Conservation (phyloP, 108 stramenopile genomes). For the Epithemia pelagica region DNA sequence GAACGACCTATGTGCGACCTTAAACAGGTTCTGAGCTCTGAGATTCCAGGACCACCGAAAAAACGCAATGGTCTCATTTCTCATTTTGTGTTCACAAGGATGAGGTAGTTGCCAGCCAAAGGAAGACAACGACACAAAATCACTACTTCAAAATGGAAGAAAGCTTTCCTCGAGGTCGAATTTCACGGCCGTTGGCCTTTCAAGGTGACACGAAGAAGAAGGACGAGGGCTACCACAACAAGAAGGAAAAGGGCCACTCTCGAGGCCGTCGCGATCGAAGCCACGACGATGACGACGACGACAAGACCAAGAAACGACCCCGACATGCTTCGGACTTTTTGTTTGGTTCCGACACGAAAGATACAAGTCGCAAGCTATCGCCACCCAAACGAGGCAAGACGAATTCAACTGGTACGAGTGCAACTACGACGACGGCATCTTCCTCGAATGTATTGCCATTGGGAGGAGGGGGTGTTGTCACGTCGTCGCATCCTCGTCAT, state of each 20-base stretch:
- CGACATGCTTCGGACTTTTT: conserved; percentile 20
- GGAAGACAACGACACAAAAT: too few relatives aligned
- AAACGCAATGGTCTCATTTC: too few relatives aligned
- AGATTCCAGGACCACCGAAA: too few relatives aligned
- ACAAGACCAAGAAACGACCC: conserved; percentile 3
- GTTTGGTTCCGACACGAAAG: conserved; percentile 20
- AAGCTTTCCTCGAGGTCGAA: too few relatives aligned
- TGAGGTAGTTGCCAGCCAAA: too few relatives aligned
- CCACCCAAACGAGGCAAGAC: conserved; percentile 14
- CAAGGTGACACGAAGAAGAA: too few relatives aligned
- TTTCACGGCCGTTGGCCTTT: too few relatives aligned
- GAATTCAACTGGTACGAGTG: not conserved
- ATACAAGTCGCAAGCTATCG: not conserved
- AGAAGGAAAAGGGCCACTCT: conserved; percentile 6
- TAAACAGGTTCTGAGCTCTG: too few relatives aligned
- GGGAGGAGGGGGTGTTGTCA: conserved; percentile 71
- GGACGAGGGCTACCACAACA: too few relatives aligned
- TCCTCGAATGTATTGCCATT: conserved; percentile 47
- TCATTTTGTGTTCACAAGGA: too few relatives aligned
- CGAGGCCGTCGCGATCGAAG: conserved; percentile 7
- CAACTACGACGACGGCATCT: not conserved
- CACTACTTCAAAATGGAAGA: too few relatives aligned
- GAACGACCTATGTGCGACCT: too few relatives aligned
- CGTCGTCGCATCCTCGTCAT: conserved; percentile 19
- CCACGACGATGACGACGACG: not conserved